Percentiles rank a stretch among this genome's conserved stretches.
Evolutionary conservation across 192 early-diverging fungal genomes (phyloP).

Genomic region (Linnemannia elongata): DNA sequence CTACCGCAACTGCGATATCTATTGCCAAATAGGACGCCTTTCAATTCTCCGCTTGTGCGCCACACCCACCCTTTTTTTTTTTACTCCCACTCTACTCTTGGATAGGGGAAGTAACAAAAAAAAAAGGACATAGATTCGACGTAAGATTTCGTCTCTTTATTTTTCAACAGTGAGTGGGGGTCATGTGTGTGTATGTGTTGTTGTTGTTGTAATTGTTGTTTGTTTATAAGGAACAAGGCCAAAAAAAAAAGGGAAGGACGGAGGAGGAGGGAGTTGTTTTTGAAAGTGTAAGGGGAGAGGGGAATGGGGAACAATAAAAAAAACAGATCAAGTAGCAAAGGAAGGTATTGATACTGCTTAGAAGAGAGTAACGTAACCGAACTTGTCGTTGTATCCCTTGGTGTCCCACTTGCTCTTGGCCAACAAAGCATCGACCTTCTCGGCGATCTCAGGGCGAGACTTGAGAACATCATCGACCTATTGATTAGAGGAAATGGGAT

Average conservation of each 20-base stretch:
- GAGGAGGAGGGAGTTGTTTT: constrained; percentile 1
- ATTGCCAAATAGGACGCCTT: too few species aligned
- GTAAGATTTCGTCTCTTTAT: too few species aligned
- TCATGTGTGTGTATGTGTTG: too few species aligned
- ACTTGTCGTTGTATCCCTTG: constrained; percentile 97
- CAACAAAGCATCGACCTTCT: constrained; percentile 90
- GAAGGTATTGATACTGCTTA: constrained; percentile 54
- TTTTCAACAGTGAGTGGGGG: too few species aligned
- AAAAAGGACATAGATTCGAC: too few species aligned
- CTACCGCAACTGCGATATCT: too few species aligned
- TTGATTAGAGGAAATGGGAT: neutral
- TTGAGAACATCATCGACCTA: constrained; percentile 94
- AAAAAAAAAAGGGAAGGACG: neutral
- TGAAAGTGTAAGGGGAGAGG: neutral
- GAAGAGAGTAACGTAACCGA: constrained; percentile 79
- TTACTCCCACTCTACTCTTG: too few species aligned
- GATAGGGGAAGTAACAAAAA: too few species aligned
- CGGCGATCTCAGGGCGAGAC: constrained; percentile 93
- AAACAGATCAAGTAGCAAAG: constrained; percentile 4
- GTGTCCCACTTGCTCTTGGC: constrained; percentile 93
- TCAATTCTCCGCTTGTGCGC: too few species aligned
- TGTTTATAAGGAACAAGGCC: neutral
- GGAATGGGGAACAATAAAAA: neutral
- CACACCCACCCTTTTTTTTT: too few species aligned
- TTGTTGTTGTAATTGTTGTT: too few species aligned